A percentile compares a stretch with the other conserved stretches of the same genome.
These are phyloP conservation scores for Papilionanthe hybrid DNA, from an alignment of 116 monocot species.

Conservation along the genomic window DNA sequence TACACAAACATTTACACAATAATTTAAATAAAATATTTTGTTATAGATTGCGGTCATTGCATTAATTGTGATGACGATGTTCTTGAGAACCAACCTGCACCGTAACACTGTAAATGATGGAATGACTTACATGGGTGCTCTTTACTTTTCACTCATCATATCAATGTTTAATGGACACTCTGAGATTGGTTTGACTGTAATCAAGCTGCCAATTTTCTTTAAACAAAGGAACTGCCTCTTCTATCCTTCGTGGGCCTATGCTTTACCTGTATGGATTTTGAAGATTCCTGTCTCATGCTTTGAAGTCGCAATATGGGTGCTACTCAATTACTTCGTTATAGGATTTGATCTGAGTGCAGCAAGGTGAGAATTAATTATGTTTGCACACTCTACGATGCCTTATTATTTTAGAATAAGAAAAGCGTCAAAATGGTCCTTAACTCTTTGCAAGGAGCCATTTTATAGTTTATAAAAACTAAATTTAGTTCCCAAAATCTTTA, in stretches of 20 bases:
- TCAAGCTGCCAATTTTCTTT: slow-evolving; percentile 42
- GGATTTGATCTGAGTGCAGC: slow-evolving; percentile 32
- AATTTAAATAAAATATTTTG: not conserved
- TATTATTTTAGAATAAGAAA: too few species aligned
- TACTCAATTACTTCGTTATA: slow-evolving; percentile 38
- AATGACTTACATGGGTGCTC: slow-evolving; percentile 24
- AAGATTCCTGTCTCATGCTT: slow-evolving; percentile 44
- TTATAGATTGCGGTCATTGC: slow-evolving; percentile 22
- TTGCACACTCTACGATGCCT: not conserved
- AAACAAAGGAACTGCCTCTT: slow-evolving; percentile 48
- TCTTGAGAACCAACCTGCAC: slow-evolving; percentile 30
- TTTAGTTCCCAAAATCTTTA: too few species aligned
- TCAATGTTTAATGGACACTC: slow-evolving; percentile 34
- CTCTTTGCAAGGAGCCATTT: too few species aligned
- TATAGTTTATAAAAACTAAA: too few species aligned
- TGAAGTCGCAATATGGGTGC: slow-evolving; percentile 27
- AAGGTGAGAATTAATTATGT: slow-evolving; percentile 22
- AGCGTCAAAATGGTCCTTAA: too few species aligned
- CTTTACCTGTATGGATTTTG: slow-evolving; percentile 39
- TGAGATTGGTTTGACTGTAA: slow-evolving; percentile 26
- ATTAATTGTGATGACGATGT: slow-evolving; percentile 29
- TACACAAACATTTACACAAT: not conserved
- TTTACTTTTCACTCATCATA: slow-evolving; percentile 16
- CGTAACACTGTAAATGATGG: slow-evolving; percentile 13
- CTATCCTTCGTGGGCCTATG: slow-evolving; percentile 51